Evolutionary conservation across 768 basidiomycete genomes (phyloP).

Genomic region (Lactifluus echinatus): DNA sequence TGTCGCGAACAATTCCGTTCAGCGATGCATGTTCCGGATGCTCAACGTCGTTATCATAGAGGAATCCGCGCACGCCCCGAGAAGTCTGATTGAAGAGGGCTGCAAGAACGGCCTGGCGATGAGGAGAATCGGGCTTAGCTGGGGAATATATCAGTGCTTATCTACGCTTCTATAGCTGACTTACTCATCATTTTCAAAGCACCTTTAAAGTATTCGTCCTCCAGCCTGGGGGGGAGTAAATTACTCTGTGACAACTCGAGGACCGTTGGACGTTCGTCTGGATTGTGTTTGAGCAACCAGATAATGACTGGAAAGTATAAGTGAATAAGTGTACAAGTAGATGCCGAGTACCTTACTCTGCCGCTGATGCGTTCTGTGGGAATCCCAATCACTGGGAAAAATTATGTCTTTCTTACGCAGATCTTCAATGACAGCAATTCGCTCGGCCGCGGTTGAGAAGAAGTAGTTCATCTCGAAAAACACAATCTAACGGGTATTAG

Average conservation of each 20-base stretch:
- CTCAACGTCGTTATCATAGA: slow-evolving; percentile 68
- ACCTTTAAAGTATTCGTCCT: slow-evolving; percentile 81
- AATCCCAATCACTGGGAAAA: slow-evolving; percentile 74
- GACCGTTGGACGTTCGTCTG: slow-evolving; percentile 67
- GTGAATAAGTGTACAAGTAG: background rate
- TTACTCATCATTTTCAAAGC: slow-evolving; percentile 68
- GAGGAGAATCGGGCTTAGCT: slow-evolving; percentile 77
- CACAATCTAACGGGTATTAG: slow-evolving; percentile 52
- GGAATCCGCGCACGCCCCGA: slow-evolving; percentile 52
- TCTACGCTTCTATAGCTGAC: slow-evolving; percentile 20
- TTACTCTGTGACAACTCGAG: slow-evolving; percentile 75
- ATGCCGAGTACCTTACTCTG: slow-evolving; percentile 44
- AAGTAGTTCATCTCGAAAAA: slow-evolving; percentile 95
- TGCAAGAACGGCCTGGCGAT: slow-evolving; percentile 69
- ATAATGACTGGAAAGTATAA: slow-evolving; percentile 51
- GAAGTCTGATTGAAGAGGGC: slow-evolving; percentile 70
- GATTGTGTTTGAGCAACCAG: slow-evolving; percentile 75
- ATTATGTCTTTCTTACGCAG: slow-evolving; percentile 62
- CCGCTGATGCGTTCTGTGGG: slow-evolving; percentile 48
- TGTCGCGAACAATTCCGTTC: slow-evolving; percentile 69
- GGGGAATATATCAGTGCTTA: background rate
- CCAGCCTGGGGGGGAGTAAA: slow-evolving; percentile 64
- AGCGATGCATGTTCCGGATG: slow-evolving; percentile 62
- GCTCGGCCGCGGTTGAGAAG: slow-evolving; percentile 76
- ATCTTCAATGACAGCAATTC: slow-evolving; percentile 74